Conservation (phyloP, 495 filamentous ascomycete genomes). For the Hamigera avellanea region DNA sequence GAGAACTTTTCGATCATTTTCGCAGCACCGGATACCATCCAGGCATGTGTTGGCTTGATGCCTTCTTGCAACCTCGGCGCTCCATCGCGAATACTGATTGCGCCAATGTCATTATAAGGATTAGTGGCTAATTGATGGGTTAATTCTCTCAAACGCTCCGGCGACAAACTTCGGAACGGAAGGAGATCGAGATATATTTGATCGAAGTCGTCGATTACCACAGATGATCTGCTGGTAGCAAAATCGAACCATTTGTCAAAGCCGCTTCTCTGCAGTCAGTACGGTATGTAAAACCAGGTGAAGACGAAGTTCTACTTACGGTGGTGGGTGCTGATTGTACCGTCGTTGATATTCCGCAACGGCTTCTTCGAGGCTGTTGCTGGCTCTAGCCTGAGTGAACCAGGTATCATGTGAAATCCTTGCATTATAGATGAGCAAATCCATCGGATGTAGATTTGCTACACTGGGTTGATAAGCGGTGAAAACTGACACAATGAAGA, state of each 20-base stretch:
- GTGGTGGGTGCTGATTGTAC: slow-evolving; percentile 39
- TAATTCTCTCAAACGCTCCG: slow-evolving; percentile 41
- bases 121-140: slow-evolving; percentile 34
- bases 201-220: slow-evolving; percentile 65
- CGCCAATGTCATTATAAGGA: slow-evolving; percentile 38
- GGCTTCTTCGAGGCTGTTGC: slow-evolving; percentile 25
- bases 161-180: slow-evolving; percentile 62
- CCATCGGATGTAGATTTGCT: slow-evolving; percentile 32
- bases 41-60: slow-evolving; percentile 39
- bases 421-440: slow-evolving; percentile 33
- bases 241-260: slow-evolving; percentile 62
- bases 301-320: slow-evolving; percentile 15
- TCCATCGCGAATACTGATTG: slow-evolving; percentile 35
- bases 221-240: slow-evolving; percentile 47
- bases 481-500: slow-evolving; percentile 17
- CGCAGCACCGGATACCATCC: slow-evolving; percentile 47
- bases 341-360: slow-evolving; percentile 29
- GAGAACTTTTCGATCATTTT: slow-evolving; percentile 57
- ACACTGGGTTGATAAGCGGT: slow-evolving; percentile 18
- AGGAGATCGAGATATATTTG: slow-evolving; percentile 57
- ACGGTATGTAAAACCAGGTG: no score
- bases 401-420: slow-evolving; percentile 24
- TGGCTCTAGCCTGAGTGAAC: slow-evolving; percentile 21
- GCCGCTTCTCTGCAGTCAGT: slow-evolving; percentile 10
- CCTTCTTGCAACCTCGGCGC: slow-evolving; percentile 30